phyloP scores from a whole-genome alignment of 805 yeast genomes.

The Jamesozyma spencerorum region DNA sequence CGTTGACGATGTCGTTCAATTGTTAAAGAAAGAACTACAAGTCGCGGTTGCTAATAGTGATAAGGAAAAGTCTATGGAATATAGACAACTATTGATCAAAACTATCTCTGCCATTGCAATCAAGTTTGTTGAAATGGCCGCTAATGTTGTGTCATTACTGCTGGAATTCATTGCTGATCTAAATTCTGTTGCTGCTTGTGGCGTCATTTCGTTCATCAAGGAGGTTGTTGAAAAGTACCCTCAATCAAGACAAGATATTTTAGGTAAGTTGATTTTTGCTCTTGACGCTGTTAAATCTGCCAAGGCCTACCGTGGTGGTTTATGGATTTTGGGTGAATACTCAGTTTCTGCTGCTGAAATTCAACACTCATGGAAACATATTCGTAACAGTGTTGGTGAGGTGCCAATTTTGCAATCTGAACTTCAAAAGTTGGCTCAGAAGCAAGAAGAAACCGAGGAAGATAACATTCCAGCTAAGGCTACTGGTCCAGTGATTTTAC shows the following conservation, averaged over 20 bases:
- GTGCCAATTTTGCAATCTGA: conserved; percentile 81
- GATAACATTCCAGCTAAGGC: conserved; percentile 29
- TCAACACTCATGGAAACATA: conserved; percentile 76
- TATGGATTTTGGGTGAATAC: conserved; percentile 96
- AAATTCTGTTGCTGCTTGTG: conserved; percentile 76
- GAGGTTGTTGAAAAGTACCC: conserved; percentile 93
- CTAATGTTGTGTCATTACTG: conserved; percentile 78
- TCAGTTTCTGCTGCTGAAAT: conserved; percentile 60
- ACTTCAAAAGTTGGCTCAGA: conserved; percentile 35
- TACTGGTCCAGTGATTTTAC: conserved; percentile 73
- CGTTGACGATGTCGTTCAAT: conserved; percentile 86
- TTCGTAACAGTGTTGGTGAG: conserved; percentile 79
- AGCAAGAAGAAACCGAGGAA: conserved; percentile 29
- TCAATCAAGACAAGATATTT: conserved; percentile 54
- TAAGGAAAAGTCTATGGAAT: conserved; percentile 76
- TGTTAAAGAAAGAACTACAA: conserved; percentile 84
- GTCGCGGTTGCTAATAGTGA: conserved; percentile 52
- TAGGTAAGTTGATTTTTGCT: conserved; percentile 51
- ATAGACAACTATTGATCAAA: conserved; percentile 78
- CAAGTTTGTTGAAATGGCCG: conserved; percentile 82
- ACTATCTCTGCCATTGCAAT: conserved; percentile 87
- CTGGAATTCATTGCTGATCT: conserved; percentile 81
- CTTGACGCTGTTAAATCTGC: conserved; percentile 70
- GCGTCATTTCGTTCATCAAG: conserved; percentile 83
- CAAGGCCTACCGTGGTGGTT: conserved; percentile 83